Conservation (phyloP, 305 asterid genomes). For the Fraxinus angustifolia region DNA sequence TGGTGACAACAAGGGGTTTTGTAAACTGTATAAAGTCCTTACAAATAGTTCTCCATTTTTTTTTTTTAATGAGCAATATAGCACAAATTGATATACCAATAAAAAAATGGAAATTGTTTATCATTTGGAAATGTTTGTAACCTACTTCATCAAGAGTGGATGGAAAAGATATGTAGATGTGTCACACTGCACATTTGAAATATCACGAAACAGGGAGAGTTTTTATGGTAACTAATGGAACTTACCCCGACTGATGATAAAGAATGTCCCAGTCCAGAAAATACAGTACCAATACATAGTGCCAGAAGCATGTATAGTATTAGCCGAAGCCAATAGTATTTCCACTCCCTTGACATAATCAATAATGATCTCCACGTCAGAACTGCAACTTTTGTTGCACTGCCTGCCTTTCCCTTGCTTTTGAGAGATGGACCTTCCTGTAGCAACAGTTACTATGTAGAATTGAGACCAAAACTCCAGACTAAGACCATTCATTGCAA, state of each 20-base stretch:
- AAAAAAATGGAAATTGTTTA: background rate
- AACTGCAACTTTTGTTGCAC: slow-evolving; percentile 58
- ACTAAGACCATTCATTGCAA: background rate
- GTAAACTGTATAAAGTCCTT: background rate
- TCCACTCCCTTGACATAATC: slow-evolving; percentile 99
- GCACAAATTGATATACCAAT: background rate
- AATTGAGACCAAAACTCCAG: background rate
- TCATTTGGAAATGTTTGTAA: background rate
- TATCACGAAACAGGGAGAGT: background rate
- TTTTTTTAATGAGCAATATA: background rate
- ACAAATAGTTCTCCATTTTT: background rate
- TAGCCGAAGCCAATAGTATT: slow-evolving; percentile 94
- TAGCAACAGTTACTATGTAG: slow-evolving; percentile 20
- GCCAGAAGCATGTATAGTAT: slow-evolving; percentile 72
- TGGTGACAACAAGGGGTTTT: background rate
- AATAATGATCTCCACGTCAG: slow-evolving; percentile 93
- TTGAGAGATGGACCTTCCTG: slow-evolving; percentile 88
- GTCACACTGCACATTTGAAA: background rate
- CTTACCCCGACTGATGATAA: slow-evolving; percentile 91
- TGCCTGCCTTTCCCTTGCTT: slow-evolving; percentile 79
- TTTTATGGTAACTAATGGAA: background rate
- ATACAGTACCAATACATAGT: slow-evolving; percentile 68
- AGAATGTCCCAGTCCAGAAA: slow-evolving; percentile 94
- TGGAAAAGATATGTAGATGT: background rate
- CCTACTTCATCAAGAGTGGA: background rate